Conservation (phyloP, 495 filamentous ascomycete genomes). For the Pseudoneurospora amorphoporcata region DNA sequence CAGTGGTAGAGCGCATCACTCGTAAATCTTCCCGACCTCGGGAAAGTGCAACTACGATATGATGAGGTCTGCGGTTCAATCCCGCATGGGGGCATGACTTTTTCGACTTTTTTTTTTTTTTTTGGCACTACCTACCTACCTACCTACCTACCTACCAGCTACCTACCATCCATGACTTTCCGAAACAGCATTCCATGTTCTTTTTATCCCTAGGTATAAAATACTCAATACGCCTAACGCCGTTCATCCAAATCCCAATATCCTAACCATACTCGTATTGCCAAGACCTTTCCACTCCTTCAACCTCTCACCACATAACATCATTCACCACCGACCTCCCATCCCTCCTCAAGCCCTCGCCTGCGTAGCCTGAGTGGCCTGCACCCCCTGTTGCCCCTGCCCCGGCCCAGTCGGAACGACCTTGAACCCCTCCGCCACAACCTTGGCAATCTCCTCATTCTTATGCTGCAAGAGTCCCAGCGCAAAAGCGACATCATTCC, state of each 20-base stretch:
- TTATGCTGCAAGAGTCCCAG: constrained; percentile 86
- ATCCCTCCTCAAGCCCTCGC: background rate
- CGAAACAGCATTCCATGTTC: too few species aligned
- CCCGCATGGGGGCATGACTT: background rate
- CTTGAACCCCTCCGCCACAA: constrained; percentile 74
- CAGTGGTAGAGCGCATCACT: background rate
- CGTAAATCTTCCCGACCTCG: background rate
- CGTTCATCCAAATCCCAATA: background rate
- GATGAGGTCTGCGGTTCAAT: background rate
- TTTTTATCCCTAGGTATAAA: too few species aligned
- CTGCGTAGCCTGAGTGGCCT: background rate
- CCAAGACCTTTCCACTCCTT: background rate
- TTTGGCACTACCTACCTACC: too few species aligned
- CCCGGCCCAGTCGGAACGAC: constrained; percentile 49
- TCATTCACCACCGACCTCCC: background rate
- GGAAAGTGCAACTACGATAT: background rate
- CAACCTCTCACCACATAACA: background rate
- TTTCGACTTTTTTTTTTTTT: background rate
- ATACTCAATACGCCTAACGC: background rate
- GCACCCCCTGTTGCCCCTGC: background rate
- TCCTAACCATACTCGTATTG: background rate
- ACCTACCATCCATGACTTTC: too few species aligned
- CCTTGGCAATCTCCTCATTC: constrained; percentile 91
- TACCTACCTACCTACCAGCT: too few species aligned
- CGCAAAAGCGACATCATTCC: constrained; percentile 93